Percentiles rank a stretch among this genome's conserved stretches.
phyloP scores from a whole-genome alignment of 129 eudicot genomes.

The Cynara cardunculus region DNA sequence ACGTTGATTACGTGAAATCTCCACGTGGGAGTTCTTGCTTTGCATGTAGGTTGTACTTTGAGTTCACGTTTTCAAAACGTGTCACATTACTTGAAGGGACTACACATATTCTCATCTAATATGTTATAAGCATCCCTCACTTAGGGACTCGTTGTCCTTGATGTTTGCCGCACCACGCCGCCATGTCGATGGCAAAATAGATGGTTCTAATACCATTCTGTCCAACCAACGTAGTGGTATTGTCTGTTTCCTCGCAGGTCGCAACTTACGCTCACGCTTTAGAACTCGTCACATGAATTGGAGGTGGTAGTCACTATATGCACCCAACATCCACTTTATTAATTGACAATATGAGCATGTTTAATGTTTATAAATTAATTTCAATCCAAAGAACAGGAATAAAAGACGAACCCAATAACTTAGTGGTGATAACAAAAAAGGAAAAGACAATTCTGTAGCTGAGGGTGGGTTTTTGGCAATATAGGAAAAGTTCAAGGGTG shows the following conservation, averaged over 20 bases:
- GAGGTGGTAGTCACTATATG: background rate
- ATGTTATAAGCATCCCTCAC: no score
- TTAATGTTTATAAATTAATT: background rate
- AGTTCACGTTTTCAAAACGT: background rate
- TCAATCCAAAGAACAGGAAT: no score
- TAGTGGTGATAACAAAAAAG: background rate
- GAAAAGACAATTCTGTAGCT: background rate
- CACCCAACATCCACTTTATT: background rate
- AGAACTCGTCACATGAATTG: background rate
- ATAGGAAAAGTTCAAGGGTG: slow-evolving; percentile 16
- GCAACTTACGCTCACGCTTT: background rate
- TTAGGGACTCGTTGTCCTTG: no score
- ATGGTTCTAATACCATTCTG: no score
- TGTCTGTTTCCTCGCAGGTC: background rate
- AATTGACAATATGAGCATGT: background rate
- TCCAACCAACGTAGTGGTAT: background rate
- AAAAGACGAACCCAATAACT: background rate
- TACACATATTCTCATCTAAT: background rate
- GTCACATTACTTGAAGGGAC: background rate
- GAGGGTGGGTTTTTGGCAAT: slow-evolving; percentile 16
- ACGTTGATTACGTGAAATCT: background rate
- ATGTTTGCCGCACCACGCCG: no score
- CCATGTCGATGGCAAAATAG: no score
- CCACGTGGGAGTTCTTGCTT: background rate
- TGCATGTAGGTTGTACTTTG: background rate